These are phyloP conservation scores for Hebeloma cylindrosporum DNA, from an alignment of 768 basidiomycete species.

Conservation along the genomic window DNA sequence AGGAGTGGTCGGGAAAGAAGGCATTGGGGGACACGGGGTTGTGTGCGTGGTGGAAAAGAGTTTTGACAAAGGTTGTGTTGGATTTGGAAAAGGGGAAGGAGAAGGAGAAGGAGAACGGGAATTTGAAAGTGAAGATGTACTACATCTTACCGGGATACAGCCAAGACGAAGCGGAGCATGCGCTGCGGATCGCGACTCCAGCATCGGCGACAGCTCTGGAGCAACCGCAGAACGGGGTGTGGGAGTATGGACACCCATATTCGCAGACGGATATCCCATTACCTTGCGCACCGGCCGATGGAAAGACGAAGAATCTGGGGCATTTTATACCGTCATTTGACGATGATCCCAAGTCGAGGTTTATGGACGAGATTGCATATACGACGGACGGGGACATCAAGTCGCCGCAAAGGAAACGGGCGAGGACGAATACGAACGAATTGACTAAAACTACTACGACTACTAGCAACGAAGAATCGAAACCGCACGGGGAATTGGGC, in stretches of 20 bases:
- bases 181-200: constrained; percentile 43
- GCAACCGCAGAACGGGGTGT: constrained; percentile 29
- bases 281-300: constrained; percentile 39
- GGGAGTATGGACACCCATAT: constrained; percentile 86
- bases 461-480: constrained; percentile 27
- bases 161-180: constrained; percentile 63
- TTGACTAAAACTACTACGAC: constrained; percentile 17
- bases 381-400: constrained; percentile 61
- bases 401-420: constrained; percentile 63
- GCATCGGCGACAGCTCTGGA: constrained; percentile 15
- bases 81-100: constrained; percentile 31
- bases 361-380: constrained; percentile 86
- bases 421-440: constrained; percentile 35
- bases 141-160: constrained; percentile 73
- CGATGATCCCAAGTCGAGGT: constrained; percentile 96
- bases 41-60: constrained; percentile 91
- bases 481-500: constrained; percentile 52
- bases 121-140: constrained; percentile 35
- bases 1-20: constrained; percentile 65
- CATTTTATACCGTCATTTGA: constrained; percentile 86
- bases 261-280: constrained; percentile 48
- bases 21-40: constrained; percentile 77
- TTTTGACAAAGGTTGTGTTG: constrained; percentile 57
- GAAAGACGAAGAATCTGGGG: constrained; percentile 51
- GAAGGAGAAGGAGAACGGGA: constrained; percentile 12